These are phyloP conservation scores for Metarhizium humberi DNA, from an alignment of 2,329 filamentous ascomycete species.

Conservation along the genomic window DNA sequence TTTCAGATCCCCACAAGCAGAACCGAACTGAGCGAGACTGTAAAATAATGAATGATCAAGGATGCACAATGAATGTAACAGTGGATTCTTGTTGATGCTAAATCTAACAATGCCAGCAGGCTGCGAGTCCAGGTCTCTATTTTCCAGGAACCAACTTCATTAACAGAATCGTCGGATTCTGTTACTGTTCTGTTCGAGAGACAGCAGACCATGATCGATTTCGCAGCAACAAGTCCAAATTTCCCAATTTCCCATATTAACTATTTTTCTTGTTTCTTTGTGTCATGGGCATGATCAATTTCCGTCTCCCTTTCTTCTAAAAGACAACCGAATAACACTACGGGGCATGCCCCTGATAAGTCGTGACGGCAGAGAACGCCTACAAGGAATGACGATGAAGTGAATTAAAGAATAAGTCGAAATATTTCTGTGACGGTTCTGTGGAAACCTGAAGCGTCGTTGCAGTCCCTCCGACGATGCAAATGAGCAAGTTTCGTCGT, in stretches of 20 bases:
- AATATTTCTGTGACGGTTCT: not conserved
- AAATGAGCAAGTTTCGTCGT: not conserved
- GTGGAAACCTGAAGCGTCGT: not conserved
- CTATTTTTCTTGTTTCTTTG: not conserved
- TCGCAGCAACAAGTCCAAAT: not conserved
- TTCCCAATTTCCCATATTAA: not conserved
- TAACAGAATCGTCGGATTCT: not conserved
- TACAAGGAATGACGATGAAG: slow-evolving; percentile 30
- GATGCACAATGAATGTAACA: slow-evolving; percentile 5
- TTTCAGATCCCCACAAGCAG: not conserved
- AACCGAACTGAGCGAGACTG: not conserved
- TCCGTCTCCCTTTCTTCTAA: not conserved
- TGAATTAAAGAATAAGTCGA: slow-evolving; percentile 20
- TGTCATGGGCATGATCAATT: not conserved
- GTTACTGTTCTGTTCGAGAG: not conserved
- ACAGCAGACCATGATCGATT: not conserved
- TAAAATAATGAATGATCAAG: not conserved
- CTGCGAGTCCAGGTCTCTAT: slow-evolving; percentile 1
- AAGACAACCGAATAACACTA: slow-evolving; percentile 1
- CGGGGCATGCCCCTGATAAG: slow-evolving; percentile 12
- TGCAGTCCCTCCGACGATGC: not conserved
- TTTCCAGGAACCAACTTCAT: not conserved
- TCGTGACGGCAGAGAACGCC: slow-evolving; percentile 20
- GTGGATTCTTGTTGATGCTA: not conserved
- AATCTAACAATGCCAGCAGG: not conserved